A percentile compares a stretch with the other conserved stretches of the same genome.
Conservation (phyloP, 176 grass and related monocot species). For the Musa itinerans region DNA sequence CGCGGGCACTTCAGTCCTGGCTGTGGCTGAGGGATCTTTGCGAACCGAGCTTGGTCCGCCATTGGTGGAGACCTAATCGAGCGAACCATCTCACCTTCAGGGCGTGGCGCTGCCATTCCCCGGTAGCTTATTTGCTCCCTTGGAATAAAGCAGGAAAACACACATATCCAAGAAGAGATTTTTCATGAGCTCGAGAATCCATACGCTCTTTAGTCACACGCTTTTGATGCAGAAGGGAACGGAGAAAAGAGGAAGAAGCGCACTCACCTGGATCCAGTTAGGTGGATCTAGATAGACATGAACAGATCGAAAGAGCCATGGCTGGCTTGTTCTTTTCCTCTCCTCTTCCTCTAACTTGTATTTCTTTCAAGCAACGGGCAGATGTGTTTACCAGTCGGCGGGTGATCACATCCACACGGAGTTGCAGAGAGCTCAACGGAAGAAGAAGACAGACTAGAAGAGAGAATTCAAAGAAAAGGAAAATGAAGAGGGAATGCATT, state of each 20-base stretch:
- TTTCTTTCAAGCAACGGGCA: neutral
- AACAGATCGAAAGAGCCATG: constrained; percentile 15
- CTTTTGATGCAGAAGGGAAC: neutral
- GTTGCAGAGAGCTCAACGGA: neutral
- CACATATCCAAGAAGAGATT: no score
- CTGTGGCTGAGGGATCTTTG: constrained; percentile 19
- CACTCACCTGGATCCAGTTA: constrained; percentile 20
- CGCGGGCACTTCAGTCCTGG: constrained; percentile 20
- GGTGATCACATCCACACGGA: neutral
- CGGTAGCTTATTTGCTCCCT: neutral
- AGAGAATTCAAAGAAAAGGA: neutral
- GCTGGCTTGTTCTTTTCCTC: neutral
- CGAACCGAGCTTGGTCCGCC: constrained; percentile 3
- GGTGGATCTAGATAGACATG: constrained; percentile 13
- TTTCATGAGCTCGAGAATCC: neutral
- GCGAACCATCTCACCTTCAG: neutral
- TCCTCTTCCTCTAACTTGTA: neutral
- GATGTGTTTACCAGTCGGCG: neutral
- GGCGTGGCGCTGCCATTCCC: neutral
- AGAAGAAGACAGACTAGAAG: no score
- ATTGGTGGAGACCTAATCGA: constrained; percentile 7
- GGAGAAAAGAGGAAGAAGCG: neutral
- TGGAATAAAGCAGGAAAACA: no score
- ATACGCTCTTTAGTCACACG: neutral
- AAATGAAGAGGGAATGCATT: neutral